Percentiles rank a stretch among this genome's conserved stretches.
Conservation (phyloP, 495 filamentous ascomycete genomes). For the Glonium stellatum region DNA sequence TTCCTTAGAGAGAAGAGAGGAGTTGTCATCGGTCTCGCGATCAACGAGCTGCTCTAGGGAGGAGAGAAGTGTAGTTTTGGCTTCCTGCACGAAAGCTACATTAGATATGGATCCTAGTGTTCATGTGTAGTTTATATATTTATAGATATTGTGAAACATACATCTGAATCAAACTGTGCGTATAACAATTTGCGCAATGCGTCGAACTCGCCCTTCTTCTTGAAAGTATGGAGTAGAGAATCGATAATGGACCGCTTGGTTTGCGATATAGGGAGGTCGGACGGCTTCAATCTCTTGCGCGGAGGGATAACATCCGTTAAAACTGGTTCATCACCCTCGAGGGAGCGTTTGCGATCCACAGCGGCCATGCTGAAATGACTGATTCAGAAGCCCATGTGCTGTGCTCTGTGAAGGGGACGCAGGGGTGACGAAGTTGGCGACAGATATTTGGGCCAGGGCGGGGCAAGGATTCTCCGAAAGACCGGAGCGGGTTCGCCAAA, state of each 20-base stretch:
- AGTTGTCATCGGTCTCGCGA: conserved; percentile 74
- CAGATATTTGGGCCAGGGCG: not conserved
- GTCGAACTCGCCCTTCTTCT: conserved; percentile 89
- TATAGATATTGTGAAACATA: conserved; percentile 38
- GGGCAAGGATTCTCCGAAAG: not conserved
- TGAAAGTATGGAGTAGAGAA: conserved; percentile 68
- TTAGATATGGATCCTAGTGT: not conserved
- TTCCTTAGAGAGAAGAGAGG: conserved; percentile 66
- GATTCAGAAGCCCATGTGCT: not conserved
- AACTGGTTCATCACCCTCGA: conserved; percentile 22
- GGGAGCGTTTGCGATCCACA: conserved; percentile 14
- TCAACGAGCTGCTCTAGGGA: conserved; percentile 66
- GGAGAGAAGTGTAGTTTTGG: conserved; percentile 58
- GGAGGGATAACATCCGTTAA: conserved; percentile 35
- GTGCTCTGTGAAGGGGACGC: conserved; percentile 2
- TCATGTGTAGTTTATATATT: not conserved
- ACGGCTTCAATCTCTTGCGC: conserved; percentile 71
- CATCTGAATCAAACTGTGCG: conserved; percentile 70
- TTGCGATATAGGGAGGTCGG: conserved; percentile 69
- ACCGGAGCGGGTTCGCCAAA: not conserved
- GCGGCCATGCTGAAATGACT: conserved; percentile 25
- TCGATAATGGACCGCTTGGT: conserved; percentile 71
- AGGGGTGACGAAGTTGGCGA: not conserved
- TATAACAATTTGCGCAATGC: conserved; percentile 72
- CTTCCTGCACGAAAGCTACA: conserved; percentile 44